Base-by-base conservation (phyloP, 2,329 filamentous ascomycete genomes). In the Monosporascus sp. region DNA sequence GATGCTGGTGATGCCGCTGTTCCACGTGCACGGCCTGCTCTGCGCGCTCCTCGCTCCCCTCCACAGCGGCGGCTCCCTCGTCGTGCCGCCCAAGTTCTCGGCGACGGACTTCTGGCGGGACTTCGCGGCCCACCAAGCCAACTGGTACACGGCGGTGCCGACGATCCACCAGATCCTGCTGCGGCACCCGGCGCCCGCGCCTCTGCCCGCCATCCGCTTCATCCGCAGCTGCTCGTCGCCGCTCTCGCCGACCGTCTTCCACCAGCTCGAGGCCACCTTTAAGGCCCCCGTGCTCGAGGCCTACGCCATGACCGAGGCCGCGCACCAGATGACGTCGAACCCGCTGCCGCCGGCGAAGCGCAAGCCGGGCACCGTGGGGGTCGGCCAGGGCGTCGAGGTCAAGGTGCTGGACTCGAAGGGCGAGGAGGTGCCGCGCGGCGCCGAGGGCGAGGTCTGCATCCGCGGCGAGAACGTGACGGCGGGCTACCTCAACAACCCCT, bases 141-240 rank as follows among this genome's bases (percentile, higher is more conserved):
- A 90, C 69, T 96, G 91, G 91, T 96, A 94, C 73, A 94, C 90
- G 0, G 91, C 91, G 1, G 91, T 94, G n/a, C 91, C 91, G 1
- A 95, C 91, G 1, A 95, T 96, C 67, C 91, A 95, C 70, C 90
- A 94, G 67, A 93, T 96, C 63, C 78, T 96, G 4, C 82, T 96
- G 54, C 89, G 87, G 72, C 85, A 81, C 60, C 84, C 87, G 7
- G 69, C 81, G 3, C 91, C 89, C 5, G 80, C 68, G 52, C 86
- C 87, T 1, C 77, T 85, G 53, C 89, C 89, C 2, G 69, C 78
- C 17, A 94, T 96, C 65, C 84, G 91, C 60, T 95, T 95, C 73
- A 92, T 96, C 65, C 83, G 91, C 60, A 94, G 89, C 16, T 95
- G 91, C 75, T 93, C 89, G 11, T 91, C 88, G 20, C 89, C 90